These are phyloP conservation scores for Cryphonectria japonica DNA, from an alignment of 2,329 filamentous ascomycete species.

Conservation along the genomic window DNA sequence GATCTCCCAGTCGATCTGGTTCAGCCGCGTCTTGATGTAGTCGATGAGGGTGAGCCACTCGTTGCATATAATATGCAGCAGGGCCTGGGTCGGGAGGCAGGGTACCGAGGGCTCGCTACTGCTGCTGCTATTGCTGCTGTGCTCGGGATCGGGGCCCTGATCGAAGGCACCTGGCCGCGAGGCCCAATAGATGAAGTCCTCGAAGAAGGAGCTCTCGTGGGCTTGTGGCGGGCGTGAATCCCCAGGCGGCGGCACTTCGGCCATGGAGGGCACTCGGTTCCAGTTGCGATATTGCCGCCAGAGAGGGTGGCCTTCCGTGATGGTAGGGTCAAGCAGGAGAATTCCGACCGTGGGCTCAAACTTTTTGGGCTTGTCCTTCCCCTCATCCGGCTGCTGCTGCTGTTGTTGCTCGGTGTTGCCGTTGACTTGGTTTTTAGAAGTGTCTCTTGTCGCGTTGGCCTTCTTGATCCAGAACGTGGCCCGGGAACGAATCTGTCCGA, in stretches of 20 bases:
- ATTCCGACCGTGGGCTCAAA: constrained; percentile 25
- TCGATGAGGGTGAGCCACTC: constrained; percentile 37
- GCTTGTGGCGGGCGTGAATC: background rate
- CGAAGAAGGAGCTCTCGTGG: constrained; percentile 28
- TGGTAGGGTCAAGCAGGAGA: constrained; percentile 23
- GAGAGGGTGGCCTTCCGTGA: constrained; percentile 26
- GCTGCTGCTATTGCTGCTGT: background rate
- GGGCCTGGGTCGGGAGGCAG: constrained; percentile 32
- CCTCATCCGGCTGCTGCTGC: background rate
- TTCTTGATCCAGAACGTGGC: constrained; percentile 35
- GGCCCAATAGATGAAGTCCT: constrained; percentile 37
- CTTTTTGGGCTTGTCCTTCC: background rate
- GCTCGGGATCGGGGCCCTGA: background rate
- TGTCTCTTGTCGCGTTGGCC: constrained; percentile 17
- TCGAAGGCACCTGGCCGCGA: constrained; percentile 29
- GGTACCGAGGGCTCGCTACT: constrained; percentile 21
- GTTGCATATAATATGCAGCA: constrained; percentile 35
- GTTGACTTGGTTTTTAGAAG: constrained; percentile 20
- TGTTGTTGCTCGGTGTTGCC: background rate
- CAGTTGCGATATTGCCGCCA: constrained; percentile 36
- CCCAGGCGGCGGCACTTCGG: constrained; percentile 2
- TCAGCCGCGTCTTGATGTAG: constrained; percentile 37
- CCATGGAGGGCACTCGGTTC: constrained; percentile 22
- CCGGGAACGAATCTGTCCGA: constrained; percentile 33
- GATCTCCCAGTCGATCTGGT: constrained; percentile 37